Conservation (phyloP, 1,139 yeast genomes). For the Candida buenavistaensis region DNA sequence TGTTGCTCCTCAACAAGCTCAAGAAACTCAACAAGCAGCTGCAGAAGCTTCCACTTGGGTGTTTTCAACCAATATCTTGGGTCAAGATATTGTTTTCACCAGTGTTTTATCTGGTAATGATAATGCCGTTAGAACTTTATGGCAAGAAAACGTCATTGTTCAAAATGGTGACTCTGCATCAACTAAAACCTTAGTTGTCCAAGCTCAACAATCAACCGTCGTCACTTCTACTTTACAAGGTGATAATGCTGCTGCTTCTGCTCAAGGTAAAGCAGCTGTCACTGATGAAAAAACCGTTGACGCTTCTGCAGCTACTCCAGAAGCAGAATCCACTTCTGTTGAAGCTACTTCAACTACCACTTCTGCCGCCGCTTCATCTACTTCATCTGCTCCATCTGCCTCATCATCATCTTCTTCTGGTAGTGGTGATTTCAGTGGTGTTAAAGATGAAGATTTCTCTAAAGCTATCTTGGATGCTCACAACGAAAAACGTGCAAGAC, state of each 20-base stretch:
- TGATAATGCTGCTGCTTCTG: constrained; percentile 10
- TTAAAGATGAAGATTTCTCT: constrained; percentile 12
- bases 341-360: constrained; percentile 8
- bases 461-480: constrained; percentile 52
- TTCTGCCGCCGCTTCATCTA: constrained; percentile 5
- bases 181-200: constrained; percentile 10
- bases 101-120: constrained; percentile 9
- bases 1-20: background rate
- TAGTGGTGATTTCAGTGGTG: constrained; percentile 12
- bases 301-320: constrained; percentile 11
- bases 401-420: constrained; percentile 8
- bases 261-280: constrained; percentile 13
- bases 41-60: constrained; percentile 12
- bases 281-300: constrained; percentile 5
- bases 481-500: constrained; percentile 67
- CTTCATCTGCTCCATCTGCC: constrained; percentile 9
- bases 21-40: constrained; percentile 6
- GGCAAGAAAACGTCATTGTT: constrained; percentile 9
- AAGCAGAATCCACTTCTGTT: constrained; percentile 16
- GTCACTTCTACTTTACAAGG: constrained; percentile 9
- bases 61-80: constrained; percentile 12
- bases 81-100: constrained; percentile 12
- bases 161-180: constrained; percentile 10
- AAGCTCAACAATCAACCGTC: constrained; percentile 12
- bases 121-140: constrained; percentile 6